phyloP scores from a whole-genome alignment of 805 yeast species.

The Ogataea wickerhamii region DNA sequence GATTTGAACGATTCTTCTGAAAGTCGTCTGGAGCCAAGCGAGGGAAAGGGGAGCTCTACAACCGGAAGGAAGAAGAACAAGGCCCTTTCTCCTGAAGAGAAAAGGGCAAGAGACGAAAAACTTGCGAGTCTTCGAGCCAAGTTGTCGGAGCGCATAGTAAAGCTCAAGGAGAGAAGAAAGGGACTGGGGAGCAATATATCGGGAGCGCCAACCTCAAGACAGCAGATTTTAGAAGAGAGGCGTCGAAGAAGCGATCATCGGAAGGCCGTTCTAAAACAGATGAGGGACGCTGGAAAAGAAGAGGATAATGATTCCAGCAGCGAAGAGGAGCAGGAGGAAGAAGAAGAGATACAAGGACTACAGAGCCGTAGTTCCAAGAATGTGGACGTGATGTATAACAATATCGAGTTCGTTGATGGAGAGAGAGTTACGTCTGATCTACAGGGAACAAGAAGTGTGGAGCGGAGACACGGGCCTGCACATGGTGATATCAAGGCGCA shows the following conservation, averaged over 20 bases:
- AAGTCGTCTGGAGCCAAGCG: conserved; percentile 6
- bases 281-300: conserved; percentile 33
- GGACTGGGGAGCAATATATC: conserved; percentile 89
- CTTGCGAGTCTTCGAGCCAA: conserved; percentile 72
- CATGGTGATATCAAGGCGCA: conserved; percentile 83
- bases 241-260: conserved; percentile 43
- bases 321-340: conserved; percentile 35
- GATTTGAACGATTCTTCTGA: conserved; percentile 38
- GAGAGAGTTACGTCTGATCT: conserved; percentile 72
- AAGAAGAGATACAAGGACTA: conserved; percentile 31
- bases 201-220: conserved; percentile 74
- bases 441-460: conserved; percentile 51
- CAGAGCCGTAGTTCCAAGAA: conserved; percentile 34
- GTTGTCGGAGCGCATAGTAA: conserved; percentile 67
- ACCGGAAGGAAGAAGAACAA: conserved; percentile 18
- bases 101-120: conserved; percentile 47
- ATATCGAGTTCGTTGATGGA: conserved; percentile 80
- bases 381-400: conserved; percentile 63
- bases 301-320: conserved; percentile 40
- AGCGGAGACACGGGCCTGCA: conserved; percentile 76
- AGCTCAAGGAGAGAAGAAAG: conserved; percentile 73
- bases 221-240: conserved; percentile 66
- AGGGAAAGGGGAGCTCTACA: not conserved
- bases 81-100: conserved; percentile 44
- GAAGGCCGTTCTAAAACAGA: conserved; percentile 22